phyloP scores from a whole-genome alignment of 805 yeast genomes.

The Yamadazyma scolyti region DNA sequence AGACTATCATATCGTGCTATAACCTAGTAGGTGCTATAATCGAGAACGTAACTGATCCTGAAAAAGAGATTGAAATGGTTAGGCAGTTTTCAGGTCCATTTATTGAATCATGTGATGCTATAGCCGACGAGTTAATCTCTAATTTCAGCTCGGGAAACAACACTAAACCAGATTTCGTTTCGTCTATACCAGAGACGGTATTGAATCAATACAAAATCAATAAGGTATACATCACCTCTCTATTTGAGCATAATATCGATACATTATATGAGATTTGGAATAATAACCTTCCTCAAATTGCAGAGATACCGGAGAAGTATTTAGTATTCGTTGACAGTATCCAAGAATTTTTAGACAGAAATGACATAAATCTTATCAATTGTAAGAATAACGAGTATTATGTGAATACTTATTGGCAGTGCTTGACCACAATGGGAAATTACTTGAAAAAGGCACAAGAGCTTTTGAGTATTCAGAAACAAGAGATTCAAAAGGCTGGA shows the following conservation, averaged over 20 bases:
- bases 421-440: constrained; percentile 33
- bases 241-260: constrained; percentile 22
- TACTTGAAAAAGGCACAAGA: constrained; percentile 39
- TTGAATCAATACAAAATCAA: constrained; percentile 28
- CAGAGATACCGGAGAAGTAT: constrained; percentile 31
- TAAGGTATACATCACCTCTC: constrained; percentile 22
- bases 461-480: constrained; percentile 16
- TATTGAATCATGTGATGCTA: constrained; percentile 13
- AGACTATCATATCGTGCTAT: constrained; percentile 26
- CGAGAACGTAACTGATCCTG: constrained; percentile 18
- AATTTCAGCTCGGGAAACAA: constrained; percentile 14
- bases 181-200: constrained; percentile 23
- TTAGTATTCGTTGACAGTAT: constrained; percentile 43
- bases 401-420: constrained; percentile 33
- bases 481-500: constrained; percentile 13
- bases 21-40: constrained; percentile 26
- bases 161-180: constrained; percentile 19
- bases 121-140: constrained; percentile 16
- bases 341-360: constrained; percentile 40
- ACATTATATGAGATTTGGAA: constrained; percentile 32
- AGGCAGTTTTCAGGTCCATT: constrained; percentile 17
- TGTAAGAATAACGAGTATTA: constrained; percentile 8
- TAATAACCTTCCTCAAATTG: constrained; percentile 9
- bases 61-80: constrained; percentile 6
- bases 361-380: constrained; percentile 14